Base-by-base conservation (phyloP, 768 basidiomycete genomes). In the Leccinellum albellum region DNA sequence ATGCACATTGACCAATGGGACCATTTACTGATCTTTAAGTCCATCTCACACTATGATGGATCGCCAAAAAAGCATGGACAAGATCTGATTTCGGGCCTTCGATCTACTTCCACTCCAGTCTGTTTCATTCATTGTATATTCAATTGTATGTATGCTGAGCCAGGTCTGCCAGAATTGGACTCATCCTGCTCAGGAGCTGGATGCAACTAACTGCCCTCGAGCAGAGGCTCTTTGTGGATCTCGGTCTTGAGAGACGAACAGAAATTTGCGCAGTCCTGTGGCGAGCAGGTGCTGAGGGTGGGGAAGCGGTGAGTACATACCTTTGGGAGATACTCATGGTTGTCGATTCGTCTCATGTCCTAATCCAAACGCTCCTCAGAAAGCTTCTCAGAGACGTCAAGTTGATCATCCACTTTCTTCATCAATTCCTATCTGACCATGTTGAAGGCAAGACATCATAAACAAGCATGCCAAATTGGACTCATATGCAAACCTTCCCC, bases 381-480 rank as follows among this genome's bases (percentile, higher is more conserved):
- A 73, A 68, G 31, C 61, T 85, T 13, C 64, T 88, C 2, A 58
- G 70, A 1, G 84, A 87, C n/a, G 75, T 80, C 1, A 59, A 75
- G 0, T 68, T 89, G 33, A 80, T 88, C 9, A 61, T 79, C 13
- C 77, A 77, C 26, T 73, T 92, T 15, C 73, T 91, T 6, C 64
- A 71, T 20, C 63, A 66, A 9, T 73, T 87, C 28, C 80, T 80
- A 55, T 86, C 84, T 3, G 64, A 66, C 20, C 68, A 75, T 3
- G 64, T 67, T 21, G 77, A 77, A 21, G 64, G 67, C 6, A 73
- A 72, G 14, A 73, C 80, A 9, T 83, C 14, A 80, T 81, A 1
- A 77, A 74, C 47, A 94, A 94, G 73, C 82, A 89, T 20, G 75
- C 78, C 10, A 90, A 85, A 66, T 68, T 83, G 7, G 75, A 81